Conservation (phyloP, 2,329 filamentous ascomycete species). For the Colletotrichum trifolii region DNA sequence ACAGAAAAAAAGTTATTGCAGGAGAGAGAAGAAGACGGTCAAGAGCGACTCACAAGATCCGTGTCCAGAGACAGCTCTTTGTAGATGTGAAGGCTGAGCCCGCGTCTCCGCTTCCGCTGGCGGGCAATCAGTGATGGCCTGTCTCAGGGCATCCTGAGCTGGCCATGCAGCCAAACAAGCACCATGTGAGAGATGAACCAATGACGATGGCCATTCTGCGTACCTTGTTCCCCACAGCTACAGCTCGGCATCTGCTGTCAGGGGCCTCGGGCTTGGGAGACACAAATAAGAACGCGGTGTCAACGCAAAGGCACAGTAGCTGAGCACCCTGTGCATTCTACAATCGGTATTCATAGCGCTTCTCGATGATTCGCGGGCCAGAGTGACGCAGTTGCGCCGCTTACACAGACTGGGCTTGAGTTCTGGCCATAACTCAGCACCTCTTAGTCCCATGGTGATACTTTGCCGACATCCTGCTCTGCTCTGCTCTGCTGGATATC, state of each 20-base stretch:
- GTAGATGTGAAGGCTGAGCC: conserved; percentile 11
- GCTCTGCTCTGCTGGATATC: not conserved
- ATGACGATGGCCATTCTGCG: conserved; percentile 2
- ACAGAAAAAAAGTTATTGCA: not conserved
- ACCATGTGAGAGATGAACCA: not conserved
- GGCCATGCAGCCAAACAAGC: conserved; percentile 26
- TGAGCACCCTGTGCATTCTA: too few species aligned
- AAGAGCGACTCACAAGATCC: conserved; percentile 8
- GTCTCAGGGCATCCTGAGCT: conserved; percentile 32
- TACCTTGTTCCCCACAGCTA: conserved; percentile 19
- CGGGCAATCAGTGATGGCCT: conserved; percentile 17
- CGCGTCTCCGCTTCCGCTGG: conserved; percentile 22
- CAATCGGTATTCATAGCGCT: too few species aligned
- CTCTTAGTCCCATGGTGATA: too few species aligned
- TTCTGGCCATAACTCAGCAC: too few species aligned
- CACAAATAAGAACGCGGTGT: too few species aligned
- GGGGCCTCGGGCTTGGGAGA: too few species aligned
- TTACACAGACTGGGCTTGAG: too few species aligned
- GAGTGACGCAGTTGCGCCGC: too few species aligned
- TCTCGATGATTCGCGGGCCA: too few species aligned
- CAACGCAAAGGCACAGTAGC: too few species aligned
- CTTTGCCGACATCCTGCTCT: too few species aligned
- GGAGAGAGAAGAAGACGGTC: not conserved
- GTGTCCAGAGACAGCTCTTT: conserved; percentile 18
- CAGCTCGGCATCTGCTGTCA: not conserved